Base-by-base conservation (phyloP, 345 rosid genomes). In the Eucalyptus erythrocorys region DNA sequence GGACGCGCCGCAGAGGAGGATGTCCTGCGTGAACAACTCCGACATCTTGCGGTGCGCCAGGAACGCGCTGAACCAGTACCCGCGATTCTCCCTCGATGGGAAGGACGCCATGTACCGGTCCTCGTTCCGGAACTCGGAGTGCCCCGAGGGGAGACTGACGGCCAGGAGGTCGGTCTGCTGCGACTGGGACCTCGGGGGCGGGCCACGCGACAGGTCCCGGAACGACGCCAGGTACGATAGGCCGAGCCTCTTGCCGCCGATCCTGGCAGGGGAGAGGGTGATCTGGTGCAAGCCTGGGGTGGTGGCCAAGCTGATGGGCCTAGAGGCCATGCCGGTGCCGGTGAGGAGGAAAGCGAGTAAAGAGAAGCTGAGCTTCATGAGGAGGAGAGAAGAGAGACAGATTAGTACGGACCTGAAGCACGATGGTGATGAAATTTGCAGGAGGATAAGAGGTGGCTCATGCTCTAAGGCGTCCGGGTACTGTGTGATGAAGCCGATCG, bases 211-310 rank as follows among this genome's bases (percentile, higher is more conserved):
- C 45, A 21, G 82, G 82, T 37, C 82, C 27, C 15, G 47, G 82
- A 76, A 76, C 8, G 80, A 86, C 3, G 37, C 88, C 24, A 87
- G 14, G 80, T 40, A 34, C 51, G 84, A 71, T 22, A 88, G 48
- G n/a, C 68, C 89, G 15, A 86, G 21, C 87, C 57, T 64, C 92
- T 21, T 76, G 86, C 96, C 95, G 12, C 87, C 87, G 53, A 91
- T 88, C 12, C 85, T 94, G 85, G 95, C 91, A 3, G 97, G 96
- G 59, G 95, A 95, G 88, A 94, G 87, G 22, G 99, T 96, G 91
- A 88, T 94, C 8, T 97, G 99, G 99, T 95, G 99, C 93, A 92
- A 95, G 68, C 96, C 99, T 12, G 98, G 99, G n/a, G 96, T 97
- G 89, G 94, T 97, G 34, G 97, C 98, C 3, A 97, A 95, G 93